These are phyloP conservation scores for Coemansia sp. DNA, from an alignment of 192 early-diverging fungal species.

Conservation along the genomic window DNA sequence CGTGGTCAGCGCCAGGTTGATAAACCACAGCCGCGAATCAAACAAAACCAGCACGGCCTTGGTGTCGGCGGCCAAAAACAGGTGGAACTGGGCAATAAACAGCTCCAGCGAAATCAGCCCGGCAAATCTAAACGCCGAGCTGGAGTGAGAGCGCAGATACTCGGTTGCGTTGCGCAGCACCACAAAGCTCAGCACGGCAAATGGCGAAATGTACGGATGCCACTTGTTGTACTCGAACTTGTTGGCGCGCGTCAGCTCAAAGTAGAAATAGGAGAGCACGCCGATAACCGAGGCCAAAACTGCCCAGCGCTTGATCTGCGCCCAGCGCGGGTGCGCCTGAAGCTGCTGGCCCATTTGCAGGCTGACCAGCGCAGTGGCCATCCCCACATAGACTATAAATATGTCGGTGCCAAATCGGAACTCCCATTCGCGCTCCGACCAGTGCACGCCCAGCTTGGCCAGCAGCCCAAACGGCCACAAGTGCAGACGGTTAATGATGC, in stretches of 20 bases:
- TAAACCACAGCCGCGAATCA: constrained; percentile 53
- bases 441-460: constrained; percentile 51
- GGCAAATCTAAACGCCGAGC: constrained; percentile 56
- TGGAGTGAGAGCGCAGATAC: constrained; percentile 55
- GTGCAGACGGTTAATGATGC: constrained; percentile 19
- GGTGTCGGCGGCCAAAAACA: constrained; percentile 74
- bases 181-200: constrained; percentile 62
- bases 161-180: constrained; percentile 65
- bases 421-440: constrained; percentile 66
- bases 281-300: constrained; percentile 37
- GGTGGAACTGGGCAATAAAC: constrained; percentile 77
- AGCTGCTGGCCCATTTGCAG: constrained; percentile 45
- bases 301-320: constrained; percentile 27
- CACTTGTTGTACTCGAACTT: constrained; percentile 66
- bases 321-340: constrained; percentile 44
- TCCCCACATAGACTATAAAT: constrained; percentile 67
- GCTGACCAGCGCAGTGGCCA: constrained; percentile 57
- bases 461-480: constrained; percentile 48
- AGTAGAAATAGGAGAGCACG: constrained; percentile 56
- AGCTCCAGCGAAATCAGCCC: constrained; percentile 70
- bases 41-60: constrained; percentile 65
- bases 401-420: constrained; percentile 70
- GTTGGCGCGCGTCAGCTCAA: constrained; percentile 46
- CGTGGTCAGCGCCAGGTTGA: constrained; percentile 50
- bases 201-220: constrained; percentile 65